These are phyloP conservation scores for Eucalyptus decipiens DNA, from an alignment of 345 rosid species.

Conservation along the genomic window DNA sequence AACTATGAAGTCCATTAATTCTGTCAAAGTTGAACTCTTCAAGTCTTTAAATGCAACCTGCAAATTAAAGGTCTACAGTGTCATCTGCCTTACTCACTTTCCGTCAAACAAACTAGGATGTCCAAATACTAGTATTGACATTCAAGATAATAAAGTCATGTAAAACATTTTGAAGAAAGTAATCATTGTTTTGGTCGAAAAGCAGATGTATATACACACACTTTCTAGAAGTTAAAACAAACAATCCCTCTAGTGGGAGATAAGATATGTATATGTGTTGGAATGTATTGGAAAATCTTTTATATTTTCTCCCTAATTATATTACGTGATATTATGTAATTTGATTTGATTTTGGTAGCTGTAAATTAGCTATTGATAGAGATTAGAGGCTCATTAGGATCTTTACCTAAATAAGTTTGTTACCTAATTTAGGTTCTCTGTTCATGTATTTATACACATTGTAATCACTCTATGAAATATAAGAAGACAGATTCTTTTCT, in stretches of 20 bases:
- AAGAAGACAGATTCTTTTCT: too few species aligned
- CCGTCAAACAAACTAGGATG: neutral
- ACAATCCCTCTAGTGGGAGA: neutral
- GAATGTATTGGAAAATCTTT: too few species aligned
- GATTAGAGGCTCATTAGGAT: too few species aligned
- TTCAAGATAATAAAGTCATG: neutral
- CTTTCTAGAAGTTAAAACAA: neutral
- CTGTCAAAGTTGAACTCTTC: neutral
- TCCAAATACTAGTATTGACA: neutral
- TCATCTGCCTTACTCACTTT: neutral
- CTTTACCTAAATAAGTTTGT: too few species aligned
- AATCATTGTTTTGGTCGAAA: neutral
- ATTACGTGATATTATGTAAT: too few species aligned
- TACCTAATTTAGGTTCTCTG: too few species aligned
- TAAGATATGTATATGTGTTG: neutral
- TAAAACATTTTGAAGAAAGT: neutral
- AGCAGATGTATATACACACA: neutral
- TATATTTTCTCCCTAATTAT: too few species aligned
- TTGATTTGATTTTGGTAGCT: too few species aligned
- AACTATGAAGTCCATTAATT: neutral
- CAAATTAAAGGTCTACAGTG: neutral
- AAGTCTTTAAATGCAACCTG: neutral
- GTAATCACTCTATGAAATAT: too few species aligned
- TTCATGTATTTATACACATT: too few species aligned
- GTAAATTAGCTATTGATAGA: too few species aligned